Evolutionary conservation across 2,329 filamentous ascomycete species (phyloP), one percentile per base, ranked within the genome.

Genomic region (Fusarium sp.): DNA sequence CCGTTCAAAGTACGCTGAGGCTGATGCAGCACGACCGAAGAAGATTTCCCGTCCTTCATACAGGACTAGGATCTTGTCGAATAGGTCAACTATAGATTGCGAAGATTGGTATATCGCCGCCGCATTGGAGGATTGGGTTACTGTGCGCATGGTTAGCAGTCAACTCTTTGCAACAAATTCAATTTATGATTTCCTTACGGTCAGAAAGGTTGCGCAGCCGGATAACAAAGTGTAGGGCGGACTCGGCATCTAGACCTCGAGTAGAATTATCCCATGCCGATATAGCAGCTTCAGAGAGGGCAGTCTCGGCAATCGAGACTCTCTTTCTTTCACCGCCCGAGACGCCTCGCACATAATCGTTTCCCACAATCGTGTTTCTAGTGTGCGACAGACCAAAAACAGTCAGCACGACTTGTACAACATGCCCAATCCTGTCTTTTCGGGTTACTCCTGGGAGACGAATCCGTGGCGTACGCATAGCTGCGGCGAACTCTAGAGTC

Each of bases 31-130:
- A 0, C 86, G 85, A 0, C 92, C 92, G 70, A 90, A 94, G 80
- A 89, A 95, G 66, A 94, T 94, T 73, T 94, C 87, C 1, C 90
- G 85, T 3, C 92, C 93, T 75, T 94, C 90, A 74, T 94, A 93
- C 0, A 94, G 82, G 0, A 95, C 90, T 0, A 89, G 84, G 1
- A 87, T 88, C 77, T 93, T 94, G 80, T 95, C 91, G 73, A 95
- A 94, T 18, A 88, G 79, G 35, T 92, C 89, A 74, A 92, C 92
- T 35, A 91, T 90, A 38, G 86, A 81, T 73, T 92, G 88, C 18
- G 87, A 88, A 5, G 92, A 91, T 73, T 94, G 91, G 66, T 93
- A 93, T 12, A 93, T 86, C 15, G 91, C 89, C 86, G 20, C 86
- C 81, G 5, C 86, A 16, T 56, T 56, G 15, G 53, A 56, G 8